These are phyloP conservation scores for Aspergillus olivimuriae DNA, from an alignment of 495 filamentous ascomycete species.

Conservation along the genomic window DNA sequence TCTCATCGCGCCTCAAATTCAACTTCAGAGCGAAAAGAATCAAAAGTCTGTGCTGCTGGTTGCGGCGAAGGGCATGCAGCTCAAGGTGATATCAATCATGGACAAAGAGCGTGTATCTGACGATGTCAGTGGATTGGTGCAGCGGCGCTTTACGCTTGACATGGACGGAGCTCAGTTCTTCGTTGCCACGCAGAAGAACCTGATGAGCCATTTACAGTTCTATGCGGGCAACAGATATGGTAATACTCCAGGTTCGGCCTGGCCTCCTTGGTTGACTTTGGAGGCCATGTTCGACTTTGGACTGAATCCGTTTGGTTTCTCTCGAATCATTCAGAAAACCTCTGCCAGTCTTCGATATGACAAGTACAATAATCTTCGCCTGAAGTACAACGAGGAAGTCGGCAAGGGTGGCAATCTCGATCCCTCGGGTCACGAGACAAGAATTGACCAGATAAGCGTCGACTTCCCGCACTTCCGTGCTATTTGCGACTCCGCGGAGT, in stretches of 20 bases:
- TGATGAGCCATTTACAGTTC: slow-evolving; percentile 78
- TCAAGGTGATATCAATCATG: slow-evolving; percentile 95
- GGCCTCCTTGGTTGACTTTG: slow-evolving; percentile 97
- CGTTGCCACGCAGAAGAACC: slow-evolving; percentile 85
- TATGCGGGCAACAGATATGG: slow-evolving; percentile 93
- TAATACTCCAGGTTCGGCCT: slow-evolving; percentile 72
- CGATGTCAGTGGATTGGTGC: slow-evolving; percentile 89
- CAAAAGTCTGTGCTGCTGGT: slow-evolving; percentile 87
- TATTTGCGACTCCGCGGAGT: slow-evolving; percentile 91
- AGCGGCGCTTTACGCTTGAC: slow-evolving; percentile 84
- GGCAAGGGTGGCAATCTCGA: slow-evolving; percentile 47
- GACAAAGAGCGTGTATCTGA: slow-evolving; percentile 89
- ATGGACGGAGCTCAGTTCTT: slow-evolving; percentile 98
- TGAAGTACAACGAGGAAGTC: slow-evolving; percentile 97
- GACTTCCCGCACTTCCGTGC: slow-evolving; percentile 90
- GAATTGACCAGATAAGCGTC: slow-evolving; percentile 93
- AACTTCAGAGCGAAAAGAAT: slow-evolving; percentile 97
- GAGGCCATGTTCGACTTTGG: slow-evolving; percentile 98
- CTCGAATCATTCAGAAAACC: slow-evolving; percentile 87
- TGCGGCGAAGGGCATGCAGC: slow-evolving; percentile 91
- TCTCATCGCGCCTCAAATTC: slow-evolving; percentile 93
- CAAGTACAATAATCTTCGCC: slow-evolving; percentile 93
- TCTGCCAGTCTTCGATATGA: slow-evolving; percentile 91
- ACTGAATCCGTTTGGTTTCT: slow-evolving; percentile 88
- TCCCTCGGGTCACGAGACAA: slow-evolving; percentile 52